A percentile compares a stretch with the other conserved stretches of the same genome.
These are phyloP conservation scores for Pichia sp. DNA, from an alignment of 1,139 yeast species.

Conservation along the genomic window DNA sequence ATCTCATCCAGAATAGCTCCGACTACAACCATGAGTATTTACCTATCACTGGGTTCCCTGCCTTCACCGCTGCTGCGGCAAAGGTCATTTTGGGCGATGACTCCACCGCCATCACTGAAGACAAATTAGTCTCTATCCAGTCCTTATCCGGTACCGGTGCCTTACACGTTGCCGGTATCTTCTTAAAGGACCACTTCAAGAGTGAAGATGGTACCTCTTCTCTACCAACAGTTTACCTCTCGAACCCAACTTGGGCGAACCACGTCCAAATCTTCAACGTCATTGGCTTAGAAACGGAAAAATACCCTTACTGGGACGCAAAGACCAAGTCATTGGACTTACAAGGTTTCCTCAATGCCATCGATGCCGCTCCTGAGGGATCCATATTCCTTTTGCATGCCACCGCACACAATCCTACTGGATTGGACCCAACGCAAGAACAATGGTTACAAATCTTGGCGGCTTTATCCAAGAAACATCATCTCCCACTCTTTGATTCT, in stretches of 20 bases:
- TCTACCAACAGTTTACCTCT: constrained; percentile 56
- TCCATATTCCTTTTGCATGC: constrained; percentile 85
- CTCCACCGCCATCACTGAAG: constrained; percentile 46
- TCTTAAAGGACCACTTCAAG: constrained; percentile 52
- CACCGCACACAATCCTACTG: constrained; percentile 98
- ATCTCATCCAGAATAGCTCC: constrained; percentile 44
- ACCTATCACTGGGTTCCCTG: constrained; percentile 70
- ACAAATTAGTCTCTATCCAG: constrained; percentile 68
- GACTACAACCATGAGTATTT: constrained; percentile 86
- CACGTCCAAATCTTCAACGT: constrained; percentile 75
- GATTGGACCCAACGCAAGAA: constrained; percentile 82
- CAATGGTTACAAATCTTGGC: constrained; percentile 75
- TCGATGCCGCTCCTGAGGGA: constrained; percentile 66
- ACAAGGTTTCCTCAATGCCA: constrained; percentile 59
- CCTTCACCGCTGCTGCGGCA: constrained; percentile 70
- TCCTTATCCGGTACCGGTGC: constrained; percentile 96
- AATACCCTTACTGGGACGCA: constrained; percentile 74
- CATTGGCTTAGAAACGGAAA: constrained; percentile 54
- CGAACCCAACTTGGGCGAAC: constrained; percentile 96
- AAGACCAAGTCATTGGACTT: constrained; percentile 57
- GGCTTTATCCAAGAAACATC: constrained; percentile 53
- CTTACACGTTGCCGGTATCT: constrained; percentile 76
- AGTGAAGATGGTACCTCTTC: constrained; percentile 28
- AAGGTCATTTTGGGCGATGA: constrained; percentile 67
- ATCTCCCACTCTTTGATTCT: constrained; percentile 85